Base-by-base conservation (phyloP, 78 protist species). In the Dictyostelium capitatum region DNA sequence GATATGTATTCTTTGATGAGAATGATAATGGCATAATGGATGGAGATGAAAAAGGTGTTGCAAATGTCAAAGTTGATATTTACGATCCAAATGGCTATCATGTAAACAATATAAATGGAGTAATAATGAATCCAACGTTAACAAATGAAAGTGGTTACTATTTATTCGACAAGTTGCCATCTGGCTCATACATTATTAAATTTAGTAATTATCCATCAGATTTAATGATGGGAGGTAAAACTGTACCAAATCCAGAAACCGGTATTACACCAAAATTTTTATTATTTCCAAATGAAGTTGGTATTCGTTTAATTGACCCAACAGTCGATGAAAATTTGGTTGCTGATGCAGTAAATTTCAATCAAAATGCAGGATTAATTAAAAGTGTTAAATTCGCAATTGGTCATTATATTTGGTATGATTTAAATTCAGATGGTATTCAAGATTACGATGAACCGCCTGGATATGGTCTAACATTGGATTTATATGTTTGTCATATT, bases 341-440 rank as follows among this genome's bases (percentile, higher is more conserved):
- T 5, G 75, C 91, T 11, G 19, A 17, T 14, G 77, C 43, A 30
- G 53, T 83, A 0, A 82, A 83, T 25, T 75, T 28, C 30, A 70
- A 25, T 2, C 50, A 73, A 62, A 83, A 83, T 73, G 80, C 82
- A 53, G 91, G 56, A 12, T 20, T 83, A 14, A 53, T 83, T 56
- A 20, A 9, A 20, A 6, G 25, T 12, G 48, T 25, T 25, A 19
- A 50, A 17, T 30, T 83, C 6, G 91, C 91, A 1, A 54, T 83
- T 53, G 91, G 91, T 56, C 57, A 73, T 30, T 73, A 73, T 43
- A 74, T 73, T 25, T 83, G 91, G 91, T 73, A 54, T 25, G 91
- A 83, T 57, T 19, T 56, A n/a, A 83, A 83, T 54, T 15, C 46
- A 12, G 46, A 83, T 56, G 91, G 91, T 57, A 32, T 83, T 10